Evolutionary conservation across 2,329 filamentous ascomycete genomes (phyloP), one percentile per base, ranked within the genome.

Genomic region (Raffaelea deltoideospora): DNA sequence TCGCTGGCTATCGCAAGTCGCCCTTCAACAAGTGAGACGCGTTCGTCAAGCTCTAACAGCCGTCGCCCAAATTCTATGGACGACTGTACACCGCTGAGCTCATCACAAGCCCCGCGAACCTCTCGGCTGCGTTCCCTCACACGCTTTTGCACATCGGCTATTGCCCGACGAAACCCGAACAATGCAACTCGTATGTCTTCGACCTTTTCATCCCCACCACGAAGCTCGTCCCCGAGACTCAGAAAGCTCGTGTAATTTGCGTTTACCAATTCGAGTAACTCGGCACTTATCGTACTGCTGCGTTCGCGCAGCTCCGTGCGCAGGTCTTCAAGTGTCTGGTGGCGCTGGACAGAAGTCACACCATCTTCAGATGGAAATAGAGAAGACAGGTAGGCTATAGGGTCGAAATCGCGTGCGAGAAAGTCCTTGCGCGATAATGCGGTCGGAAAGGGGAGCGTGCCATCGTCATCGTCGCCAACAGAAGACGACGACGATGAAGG

Each of bases 261-360:
- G 53, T 98, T 98, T 46, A 98, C 90, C 8, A 98, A 72, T 59
- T 95, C 88, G 15, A 98, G 67, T 3, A 98, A 68, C 60, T 98
- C 90, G 43, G 79, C 74, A 50, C 78, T 82, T 42, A 98, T 77
- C 17, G 79, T 69, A 47, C 82, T 73, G 47, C 78, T 83, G 36
- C 92, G 71, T 40, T 86, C 74, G 31, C 87, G 78, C 14, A 98
- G 67, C 51, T 98, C 92, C 5, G 78, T 63, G 26, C 88, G 83
- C 23, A 98, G 66, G 55, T 98, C 90, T 53, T 94, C 87, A 33
- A 98, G 81, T 1, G 88, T 95, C 56, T 98, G 90, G 56, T 98
- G 90, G 2, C 90, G 80, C 52, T 90, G 77, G 17, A 76, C 74
- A 2, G 77, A 74, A 0, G 49, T 50, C 1, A 46, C 45, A 39